Conservation (phyloP, 768 basidiomycete species). For the Suillus paluster region DNA sequence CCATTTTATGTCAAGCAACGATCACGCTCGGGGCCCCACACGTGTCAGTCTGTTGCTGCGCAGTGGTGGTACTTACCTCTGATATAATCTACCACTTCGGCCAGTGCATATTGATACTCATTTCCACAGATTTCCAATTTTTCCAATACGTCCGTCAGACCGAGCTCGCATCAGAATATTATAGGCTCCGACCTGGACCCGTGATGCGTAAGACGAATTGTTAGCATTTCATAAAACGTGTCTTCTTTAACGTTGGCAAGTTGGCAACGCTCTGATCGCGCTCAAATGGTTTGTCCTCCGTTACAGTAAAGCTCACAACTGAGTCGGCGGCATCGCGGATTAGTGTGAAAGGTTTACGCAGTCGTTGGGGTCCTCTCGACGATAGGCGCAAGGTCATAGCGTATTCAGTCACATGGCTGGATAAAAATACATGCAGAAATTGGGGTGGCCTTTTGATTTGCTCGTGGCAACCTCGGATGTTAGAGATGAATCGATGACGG, state of each 20-base stretch:
- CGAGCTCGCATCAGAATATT: not conserved
- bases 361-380: not conserved
- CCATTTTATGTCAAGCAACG: too few relatives aligned
- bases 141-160: too few relatives aligned
- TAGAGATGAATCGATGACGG: constrained; percentile 19
- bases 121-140: too few relatives aligned
- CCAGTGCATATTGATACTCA: too few relatives aligned
- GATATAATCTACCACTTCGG: too few relatives aligned
- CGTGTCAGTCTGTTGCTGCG: too few relatives aligned
- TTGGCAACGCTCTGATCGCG: not conserved
- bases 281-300: not conserved
- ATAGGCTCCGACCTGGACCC: not conserved
- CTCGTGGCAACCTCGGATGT: constrained; percentile 8
- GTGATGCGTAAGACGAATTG: not conserved
- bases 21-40: too few relatives aligned
- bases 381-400: not conserved
- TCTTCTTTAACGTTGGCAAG: not conserved
- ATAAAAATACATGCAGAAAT: constrained; percentile 10
- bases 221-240: too few relatives aligned
- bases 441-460: constrained; percentile 8
- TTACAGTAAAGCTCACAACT: too few relatives aligned
- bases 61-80: too few relatives aligned
- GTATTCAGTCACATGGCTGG: constrained; percentile 11
- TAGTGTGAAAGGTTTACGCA: not conserved
- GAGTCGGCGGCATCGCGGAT: not conserved